Evolutionary conservation across 371 early-diverging fungal species (phyloP).

Genomic region (Synchytrium microbalum): DNA sequence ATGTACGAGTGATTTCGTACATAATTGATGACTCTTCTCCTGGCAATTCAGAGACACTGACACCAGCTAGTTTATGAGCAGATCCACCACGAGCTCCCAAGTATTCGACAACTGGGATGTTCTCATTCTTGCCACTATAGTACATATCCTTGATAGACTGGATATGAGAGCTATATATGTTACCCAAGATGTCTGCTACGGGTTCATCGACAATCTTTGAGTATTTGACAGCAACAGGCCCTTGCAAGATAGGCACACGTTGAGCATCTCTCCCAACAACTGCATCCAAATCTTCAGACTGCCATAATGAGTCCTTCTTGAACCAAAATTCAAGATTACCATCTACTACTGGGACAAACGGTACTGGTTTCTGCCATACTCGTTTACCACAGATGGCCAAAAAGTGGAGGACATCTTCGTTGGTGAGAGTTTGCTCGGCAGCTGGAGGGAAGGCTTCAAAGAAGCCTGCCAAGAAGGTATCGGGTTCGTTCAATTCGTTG

Average conservation of each 20-base stretch:
- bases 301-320: conserved; percentile 97
- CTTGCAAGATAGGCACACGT: conserved; percentile 91
- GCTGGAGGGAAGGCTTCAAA: conserved; percentile 73
- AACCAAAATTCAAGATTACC: conserved; percentile 90
- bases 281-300: conserved; percentile 85
- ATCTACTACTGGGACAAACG: conserved; percentile 86
- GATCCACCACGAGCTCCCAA: conserved; percentile 54
- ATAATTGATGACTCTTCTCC: conserved; percentile 31
- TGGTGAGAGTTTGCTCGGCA: conserved; percentile 66
- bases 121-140: conserved; percentile 56
- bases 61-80: conserved; percentile 16
- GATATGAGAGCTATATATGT: conserved; percentile 79
- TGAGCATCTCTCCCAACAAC: conserved; percentile 85
- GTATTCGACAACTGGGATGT: conserved; percentile 78
- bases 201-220: conserved; percentile 76
- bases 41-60: conserved; percentile 23
- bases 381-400: conserved; percentile 64
- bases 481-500: conserved; percentile 56
- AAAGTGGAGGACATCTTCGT: conserved; percentile 89
- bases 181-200: conserved; percentile 80
- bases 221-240: conserved; percentile 83
- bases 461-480: conserved; percentile 60
- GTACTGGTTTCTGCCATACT: conserved; percentile 82
- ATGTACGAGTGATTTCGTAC: conserved; percentile 48
- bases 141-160: conserved; percentile 65